These are phyloP conservation scores for Penicillium sp. DNA, from an alignment of 2,329 filamentous ascomycete genomes.

Conservation along the genomic window DNA sequence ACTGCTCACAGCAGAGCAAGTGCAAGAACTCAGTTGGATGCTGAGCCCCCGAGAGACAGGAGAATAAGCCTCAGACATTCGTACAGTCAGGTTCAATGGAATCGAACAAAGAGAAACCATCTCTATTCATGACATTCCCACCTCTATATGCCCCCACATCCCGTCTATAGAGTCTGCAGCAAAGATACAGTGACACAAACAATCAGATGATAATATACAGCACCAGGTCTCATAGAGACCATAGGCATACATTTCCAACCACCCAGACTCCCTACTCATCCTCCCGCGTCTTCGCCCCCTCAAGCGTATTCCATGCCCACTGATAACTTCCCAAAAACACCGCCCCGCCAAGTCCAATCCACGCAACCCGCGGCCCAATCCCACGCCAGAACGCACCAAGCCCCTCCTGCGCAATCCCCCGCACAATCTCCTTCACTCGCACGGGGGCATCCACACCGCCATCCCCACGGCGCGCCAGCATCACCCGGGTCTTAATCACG, in stretches of 20 bases:
- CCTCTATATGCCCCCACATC: slow-evolving; percentile 7
- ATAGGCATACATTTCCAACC: background rate
- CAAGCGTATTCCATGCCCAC: slow-evolving; percentile 76
- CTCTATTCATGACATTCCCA: slow-evolving; percentile 7
- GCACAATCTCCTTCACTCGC: slow-evolving; percentile 56
- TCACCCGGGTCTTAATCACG: slow-evolving; percentile 94
- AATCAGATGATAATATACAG: slow-evolving; percentile 16
- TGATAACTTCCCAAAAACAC: slow-evolving; percentile 95
- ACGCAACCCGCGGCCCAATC: slow-evolving; percentile 79
- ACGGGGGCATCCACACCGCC: slow-evolving; percentile 46
- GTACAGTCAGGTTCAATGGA: background rate
- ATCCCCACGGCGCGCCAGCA: slow-evolving; percentile 75
- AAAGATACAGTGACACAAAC: slow-evolving; percentile 7
- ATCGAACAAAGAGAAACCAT: background rate
- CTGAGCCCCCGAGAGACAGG: slow-evolving; percentile 6
- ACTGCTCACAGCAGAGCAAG: slow-evolving; percentile 56
- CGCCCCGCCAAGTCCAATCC: slow-evolving; percentile 93
- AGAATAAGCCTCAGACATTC: background rate
- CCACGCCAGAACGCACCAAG: slow-evolving; percentile 50
- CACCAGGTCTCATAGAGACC: background rate
- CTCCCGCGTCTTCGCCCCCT: slow-evolving; percentile 38
- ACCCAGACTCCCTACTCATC: slow-evolving; percentile 7
- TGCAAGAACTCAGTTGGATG: slow-evolving; percentile 49
- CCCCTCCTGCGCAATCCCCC: slow-evolving; percentile 61
- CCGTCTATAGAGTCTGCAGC: background rate